phyloP scores from a whole-genome alignment of 768 basidiomycete genomes.

The Cubamyces sp. region DNA sequence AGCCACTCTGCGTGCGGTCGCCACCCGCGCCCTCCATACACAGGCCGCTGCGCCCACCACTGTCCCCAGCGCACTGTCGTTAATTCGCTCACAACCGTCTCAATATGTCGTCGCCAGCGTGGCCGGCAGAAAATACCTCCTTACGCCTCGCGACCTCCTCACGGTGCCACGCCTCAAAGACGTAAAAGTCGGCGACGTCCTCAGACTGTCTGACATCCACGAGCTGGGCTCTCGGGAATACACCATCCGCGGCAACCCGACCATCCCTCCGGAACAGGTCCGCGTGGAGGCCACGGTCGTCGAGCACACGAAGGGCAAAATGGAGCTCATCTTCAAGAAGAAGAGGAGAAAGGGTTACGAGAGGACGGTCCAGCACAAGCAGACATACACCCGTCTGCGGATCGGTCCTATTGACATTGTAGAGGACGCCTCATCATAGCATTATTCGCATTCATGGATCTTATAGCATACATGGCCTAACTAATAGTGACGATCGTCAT shows the following conservation, averaged over 20 bases:
- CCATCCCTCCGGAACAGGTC: constrained; percentile 67
- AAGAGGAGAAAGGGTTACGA: constrained; percentile 98
- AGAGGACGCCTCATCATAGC: constrained; percentile 37
- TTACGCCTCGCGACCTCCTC: constrained; percentile 89
- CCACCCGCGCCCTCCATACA: constrained; percentile 39
- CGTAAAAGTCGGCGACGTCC: constrained; percentile 81
- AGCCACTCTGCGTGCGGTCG: constrained; percentile 29
- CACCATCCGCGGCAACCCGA: constrained; percentile 80
- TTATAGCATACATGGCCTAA: constrained; percentile 15
- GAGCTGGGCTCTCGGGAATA: constrained; percentile 97
- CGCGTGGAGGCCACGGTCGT: constrained; percentile 88
- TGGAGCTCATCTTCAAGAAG: constrained; percentile 94
- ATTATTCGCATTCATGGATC: constrained; percentile 24
- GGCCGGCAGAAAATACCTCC: constrained; percentile 84
- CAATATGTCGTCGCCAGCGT: constrained; percentile 92
- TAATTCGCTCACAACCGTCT: constrained; percentile 89
- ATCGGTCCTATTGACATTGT: constrained; percentile 78
- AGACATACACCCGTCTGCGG: constrained; percentile 92
- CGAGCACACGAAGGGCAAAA: constrained; percentile 93
- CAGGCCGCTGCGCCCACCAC: constrained; percentile 40
- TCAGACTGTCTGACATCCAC: constrained; percentile 83
- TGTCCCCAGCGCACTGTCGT: constrained; percentile 67
- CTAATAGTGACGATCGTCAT: constrained; percentile 37
- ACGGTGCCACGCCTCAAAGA: constrained; percentile 91
- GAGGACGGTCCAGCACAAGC: constrained; percentile 92